A percentile compares a stretch with the other conserved stretches of the same genome.
These are phyloP conservation scores for Xerocomellus chrysenteron DNA, from an alignment of 768 basidiomycete genomes.

Conservation along the genomic window DNA sequence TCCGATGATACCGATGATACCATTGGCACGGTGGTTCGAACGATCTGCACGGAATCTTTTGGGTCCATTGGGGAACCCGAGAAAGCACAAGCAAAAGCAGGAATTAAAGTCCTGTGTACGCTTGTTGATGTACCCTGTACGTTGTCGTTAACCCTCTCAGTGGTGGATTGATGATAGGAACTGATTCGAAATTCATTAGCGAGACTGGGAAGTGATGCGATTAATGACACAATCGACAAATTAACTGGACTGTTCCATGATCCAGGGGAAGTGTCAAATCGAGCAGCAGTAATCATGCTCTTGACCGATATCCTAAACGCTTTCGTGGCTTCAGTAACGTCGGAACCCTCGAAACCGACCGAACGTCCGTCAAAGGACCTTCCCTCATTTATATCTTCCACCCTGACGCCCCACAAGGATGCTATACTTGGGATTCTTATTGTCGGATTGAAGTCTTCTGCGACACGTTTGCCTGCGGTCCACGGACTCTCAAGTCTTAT, in stretches of 20 bases:
- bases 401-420: constrained; percentile 67
- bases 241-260: constrained; percentile 74
- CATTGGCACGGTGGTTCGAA: constrained; percentile 61
- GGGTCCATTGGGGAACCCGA: constrained; percentile 84
- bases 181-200: constrained; percentile 42
- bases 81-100: constrained; percentile 87
- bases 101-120: constrained; percentile 78
- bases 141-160: constrained; percentile 28
- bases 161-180: not conserved
- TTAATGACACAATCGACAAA: constrained; percentile 70
- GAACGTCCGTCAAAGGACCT: constrained; percentile 31
- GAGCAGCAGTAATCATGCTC: constrained; percentile 63
- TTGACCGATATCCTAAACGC: constrained; percentile 66
- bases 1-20: constrained; percentile 37
- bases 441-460: constrained; percentile 52
- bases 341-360: not conserved
- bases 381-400: constrained; percentile 26
- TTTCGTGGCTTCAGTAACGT: constrained; percentile 6
- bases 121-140: constrained; percentile 77
- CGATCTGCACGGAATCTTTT: constrained; percentile 80
- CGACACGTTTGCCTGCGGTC: constrained; percentile 59
- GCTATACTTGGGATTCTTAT: constrained; percentile 65
- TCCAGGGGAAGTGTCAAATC: constrained; percentile 65
- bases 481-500: constrained; percentile 64
- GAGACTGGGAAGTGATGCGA: constrained; percentile 62